Conservation (phyloP, 768 basidiomycete genomes). For the Galerina sulciceps region DNA sequence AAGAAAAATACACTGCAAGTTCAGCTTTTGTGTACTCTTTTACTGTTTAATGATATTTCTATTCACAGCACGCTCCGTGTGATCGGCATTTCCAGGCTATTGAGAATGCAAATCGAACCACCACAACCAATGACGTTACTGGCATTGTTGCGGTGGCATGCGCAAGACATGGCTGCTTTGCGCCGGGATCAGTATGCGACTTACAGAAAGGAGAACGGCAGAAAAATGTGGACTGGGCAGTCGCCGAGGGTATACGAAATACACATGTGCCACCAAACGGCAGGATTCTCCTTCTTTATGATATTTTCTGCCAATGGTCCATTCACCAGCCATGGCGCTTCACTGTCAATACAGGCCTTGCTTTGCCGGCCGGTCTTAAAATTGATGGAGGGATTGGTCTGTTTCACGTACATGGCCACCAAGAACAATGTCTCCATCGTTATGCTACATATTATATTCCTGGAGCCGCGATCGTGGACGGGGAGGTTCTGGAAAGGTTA, state of each 20-base stretch:
- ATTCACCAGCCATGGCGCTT: neutral
- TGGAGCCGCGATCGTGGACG: no score
- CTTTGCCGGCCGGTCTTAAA: neutral
- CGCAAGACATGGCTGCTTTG: constrained; percentile 1
- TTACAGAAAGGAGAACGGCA: neutral
- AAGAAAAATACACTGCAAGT: constrained; percentile 1
- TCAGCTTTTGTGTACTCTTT: no score
- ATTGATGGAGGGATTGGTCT: neutral
- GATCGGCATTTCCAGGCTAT: neutral
- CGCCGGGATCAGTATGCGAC: neutral
- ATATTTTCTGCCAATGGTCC: neutral
- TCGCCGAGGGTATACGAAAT: neutral
- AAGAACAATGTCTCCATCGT: neutral
- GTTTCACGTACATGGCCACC: neutral
- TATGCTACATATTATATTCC: no score
- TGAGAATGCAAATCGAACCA: neutral
- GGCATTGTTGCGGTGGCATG: neutral
- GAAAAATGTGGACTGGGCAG: constrained; percentile 1
- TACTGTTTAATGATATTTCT: no score
- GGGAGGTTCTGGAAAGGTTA: no score
- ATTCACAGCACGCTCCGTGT: neutral
- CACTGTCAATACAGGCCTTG: neutral
- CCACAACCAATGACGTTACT: neutral
- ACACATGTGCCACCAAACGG: neutral
- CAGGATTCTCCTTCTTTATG: neutral